A percentile compares a stretch with the other conserved stretches of the same genome.
These are phyloP conservation scores for Triadica sebifera DNA, from an alignment of 345 rosid genomes.

Conservation along the genomic window DNA sequence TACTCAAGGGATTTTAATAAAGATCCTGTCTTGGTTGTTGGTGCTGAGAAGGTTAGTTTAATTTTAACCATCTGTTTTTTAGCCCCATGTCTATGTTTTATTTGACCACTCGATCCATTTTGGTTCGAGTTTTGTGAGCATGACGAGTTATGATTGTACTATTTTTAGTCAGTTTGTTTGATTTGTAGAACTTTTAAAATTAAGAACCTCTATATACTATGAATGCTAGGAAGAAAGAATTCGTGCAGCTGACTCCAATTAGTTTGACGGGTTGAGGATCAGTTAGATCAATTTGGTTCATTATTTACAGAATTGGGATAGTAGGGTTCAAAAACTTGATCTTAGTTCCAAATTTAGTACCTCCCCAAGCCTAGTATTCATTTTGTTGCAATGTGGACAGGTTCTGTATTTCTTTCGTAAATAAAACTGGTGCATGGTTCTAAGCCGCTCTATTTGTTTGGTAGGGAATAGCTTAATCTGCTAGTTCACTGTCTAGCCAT, in stretches of 20 bases:
- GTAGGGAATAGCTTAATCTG: too few species aligned
- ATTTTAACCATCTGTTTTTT: neutral
- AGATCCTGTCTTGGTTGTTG: slow-evolving; percentile 64
- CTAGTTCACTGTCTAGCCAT: neutral
- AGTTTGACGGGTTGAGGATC: neutral
- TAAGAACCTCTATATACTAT: neutral
- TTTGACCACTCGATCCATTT: neutral
- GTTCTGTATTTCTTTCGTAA: neutral
- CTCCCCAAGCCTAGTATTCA: neutral
- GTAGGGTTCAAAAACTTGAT: neutral
- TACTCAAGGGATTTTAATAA: slow-evolving; percentile 71
- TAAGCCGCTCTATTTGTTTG: neutral
- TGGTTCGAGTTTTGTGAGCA: neutral
- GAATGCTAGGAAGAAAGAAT: neutral
- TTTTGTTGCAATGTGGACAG: neutral
- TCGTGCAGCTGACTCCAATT: neutral
- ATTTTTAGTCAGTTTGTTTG: neutral
- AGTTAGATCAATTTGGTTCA: too few species aligned
- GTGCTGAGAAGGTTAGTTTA: slow-evolving; percentile 43
- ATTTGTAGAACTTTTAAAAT: neutral
- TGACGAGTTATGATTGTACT: neutral
- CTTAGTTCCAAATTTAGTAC: too few species aligned
- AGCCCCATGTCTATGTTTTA: neutral
- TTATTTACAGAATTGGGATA: neutral
- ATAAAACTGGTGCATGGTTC: neutral